A percentile compares a stretch with the other conserved stretches of the same genome.
These are phyloP conservation scores for Ilex aquifolium DNA, from an alignment of 257 asterid genomes.

Conservation along the genomic window DNA sequence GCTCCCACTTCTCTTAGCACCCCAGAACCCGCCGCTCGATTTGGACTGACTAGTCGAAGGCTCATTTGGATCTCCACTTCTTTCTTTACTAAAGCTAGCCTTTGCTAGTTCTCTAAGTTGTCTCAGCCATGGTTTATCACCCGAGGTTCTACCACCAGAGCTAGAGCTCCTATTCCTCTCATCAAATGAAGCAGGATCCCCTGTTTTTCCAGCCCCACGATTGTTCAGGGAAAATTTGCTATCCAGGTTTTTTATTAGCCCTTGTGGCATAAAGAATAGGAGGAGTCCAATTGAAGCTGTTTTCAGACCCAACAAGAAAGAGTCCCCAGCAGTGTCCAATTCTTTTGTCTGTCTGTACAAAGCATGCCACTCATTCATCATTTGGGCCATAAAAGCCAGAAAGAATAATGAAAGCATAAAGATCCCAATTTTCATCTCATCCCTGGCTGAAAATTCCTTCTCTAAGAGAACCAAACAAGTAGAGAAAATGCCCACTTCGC, in stretches of 20 bases:
- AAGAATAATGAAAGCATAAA: conserved; percentile 52
- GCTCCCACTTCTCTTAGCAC: conserved; percentile 59
- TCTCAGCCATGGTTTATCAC: conserved; percentile 70
- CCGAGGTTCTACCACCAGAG: conserved; percentile 47
- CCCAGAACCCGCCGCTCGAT: conserved; percentile 62
- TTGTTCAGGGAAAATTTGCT: conserved; percentile 37
- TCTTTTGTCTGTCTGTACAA: conserved; percentile 50
- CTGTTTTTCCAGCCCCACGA: conserved; percentile 21
- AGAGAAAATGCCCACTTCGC: conserved; percentile 52
- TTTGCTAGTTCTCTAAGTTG: conserved; percentile 74
- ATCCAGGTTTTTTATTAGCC: conserved; percentile 33
- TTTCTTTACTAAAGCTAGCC: conserved; percentile 63
- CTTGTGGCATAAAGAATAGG: conserved; percentile 43
- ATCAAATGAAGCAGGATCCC: conserved; percentile 24
- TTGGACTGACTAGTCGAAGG: conserved; percentile 57
- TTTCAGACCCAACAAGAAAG: conserved; percentile 54
- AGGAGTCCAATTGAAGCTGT: conserved; percentile 54
- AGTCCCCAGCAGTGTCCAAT: conserved; percentile 49
- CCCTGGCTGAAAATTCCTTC: conserved; percentile 27
- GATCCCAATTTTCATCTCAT: conserved; percentile 52
- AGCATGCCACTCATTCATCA: conserved; percentile 55
- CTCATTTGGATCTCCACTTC: conserved; percentile 33
- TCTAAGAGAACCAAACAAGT: conserved; percentile 45
- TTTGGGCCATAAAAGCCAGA: conserved; percentile 39
- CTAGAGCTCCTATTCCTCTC: conserved; percentile 29